phyloP scores from a whole-genome alignment of 257 asterid species.

The Dorcoceras hygrometricum region DNA sequence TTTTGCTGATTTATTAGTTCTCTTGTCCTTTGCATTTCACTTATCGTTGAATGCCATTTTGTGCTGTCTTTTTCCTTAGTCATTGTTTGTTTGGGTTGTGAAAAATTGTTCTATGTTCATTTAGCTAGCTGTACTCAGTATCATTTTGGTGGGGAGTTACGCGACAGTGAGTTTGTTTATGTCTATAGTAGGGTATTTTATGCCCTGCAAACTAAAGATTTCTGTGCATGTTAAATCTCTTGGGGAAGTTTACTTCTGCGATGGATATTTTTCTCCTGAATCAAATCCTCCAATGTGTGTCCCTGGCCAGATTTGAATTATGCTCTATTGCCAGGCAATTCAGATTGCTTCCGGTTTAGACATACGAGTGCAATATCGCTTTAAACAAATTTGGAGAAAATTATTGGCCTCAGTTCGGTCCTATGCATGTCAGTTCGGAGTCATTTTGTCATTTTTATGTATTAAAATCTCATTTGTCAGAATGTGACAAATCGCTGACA shows the following conservation, averaged over 20 bases:
- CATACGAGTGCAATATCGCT: slow-evolving; percentile 17
- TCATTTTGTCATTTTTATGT: slow-evolving; percentile 29
- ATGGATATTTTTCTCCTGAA: slow-evolving; percentile 18
- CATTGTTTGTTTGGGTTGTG: background rate
- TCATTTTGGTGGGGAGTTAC: background rate
- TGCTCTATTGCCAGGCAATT: slow-evolving; percentile 45
- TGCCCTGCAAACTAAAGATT: slow-evolving; percentile 10
- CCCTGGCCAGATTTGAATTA: slow-evolving; percentile 16
- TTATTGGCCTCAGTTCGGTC: slow-evolving; percentile 22
- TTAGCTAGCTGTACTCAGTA: background rate
- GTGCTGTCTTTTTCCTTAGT: background rate
- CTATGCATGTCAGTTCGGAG: slow-evolving; percentile 28
- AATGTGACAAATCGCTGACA: slow-evolving; percentile 31
- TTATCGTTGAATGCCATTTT: background rate
- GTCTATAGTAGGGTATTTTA: slow-evolving; percentile 1
- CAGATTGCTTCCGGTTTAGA: slow-evolving; percentile 34
- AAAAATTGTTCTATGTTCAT: background rate
- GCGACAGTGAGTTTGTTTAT: background rate
- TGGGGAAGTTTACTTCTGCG: slow-evolving; percentile 24
- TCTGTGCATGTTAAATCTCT: slow-evolving; percentile 19
- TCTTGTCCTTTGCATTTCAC: background rate
- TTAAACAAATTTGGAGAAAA: slow-evolving; percentile 24
- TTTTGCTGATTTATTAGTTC: background rate
- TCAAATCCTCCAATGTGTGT: slow-evolving; percentile 23
- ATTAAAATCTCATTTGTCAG: slow-evolving; percentile 35